Evolutionary conservation across 768 basidiomycete species (phyloP).

Genomic region (Pisolithus orientalis): DNA sequence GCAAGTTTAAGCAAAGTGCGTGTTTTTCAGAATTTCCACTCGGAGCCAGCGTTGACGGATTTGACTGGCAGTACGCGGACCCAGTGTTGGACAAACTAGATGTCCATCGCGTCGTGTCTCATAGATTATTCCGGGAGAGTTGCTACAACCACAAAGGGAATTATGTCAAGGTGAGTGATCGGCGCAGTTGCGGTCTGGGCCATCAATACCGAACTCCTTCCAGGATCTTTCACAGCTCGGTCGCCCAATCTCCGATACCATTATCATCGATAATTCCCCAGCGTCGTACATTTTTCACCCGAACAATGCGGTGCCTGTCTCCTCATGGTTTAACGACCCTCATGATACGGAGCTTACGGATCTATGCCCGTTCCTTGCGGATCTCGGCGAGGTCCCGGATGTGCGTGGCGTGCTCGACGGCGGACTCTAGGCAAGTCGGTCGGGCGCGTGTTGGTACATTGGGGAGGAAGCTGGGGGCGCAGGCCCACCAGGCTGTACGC

Average conservation of each 20-base stretch:
- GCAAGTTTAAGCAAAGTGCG: conserved; percentile 94
- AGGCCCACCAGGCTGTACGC: conserved; percentile 12
- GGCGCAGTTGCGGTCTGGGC: neutral
- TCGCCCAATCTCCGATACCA: conserved; percentile 86
- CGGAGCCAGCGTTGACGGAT: conserved; percentile 2
- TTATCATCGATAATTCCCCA: conserved; percentile 98
- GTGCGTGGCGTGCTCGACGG: conserved; percentile 90
- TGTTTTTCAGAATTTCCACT: conserved; percentile 2
- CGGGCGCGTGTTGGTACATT: conserved; percentile 15
- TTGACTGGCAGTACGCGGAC: conserved; percentile 77
- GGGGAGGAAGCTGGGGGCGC: conserved; percentile 12
- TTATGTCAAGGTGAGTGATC: conserved; percentile 83
- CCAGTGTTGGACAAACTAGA: conserved; percentile 98
- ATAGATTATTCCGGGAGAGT: conserved; percentile 94
- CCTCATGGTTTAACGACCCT: conserved; percentile 99
- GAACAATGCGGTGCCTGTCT: conserved; percentile 97
- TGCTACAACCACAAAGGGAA: conserved; percentile 99
- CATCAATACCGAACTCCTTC: conserved; percentile 1
- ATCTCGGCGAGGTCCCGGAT: conserved; percentile 80
- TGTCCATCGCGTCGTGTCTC: conserved; percentile 83
- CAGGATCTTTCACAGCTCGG: conserved; percentile 97
- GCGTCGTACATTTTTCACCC: conserved; percentile 99
- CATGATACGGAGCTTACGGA: conserved; percentile 98
- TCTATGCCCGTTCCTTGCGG: conserved; percentile 88
- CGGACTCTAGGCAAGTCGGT: conserved; percentile 45